Evolutionary conservation across 2,329 filamentous ascomycete species (phyloP).

Genomic region (Alternaria incomplexa): DNA sequence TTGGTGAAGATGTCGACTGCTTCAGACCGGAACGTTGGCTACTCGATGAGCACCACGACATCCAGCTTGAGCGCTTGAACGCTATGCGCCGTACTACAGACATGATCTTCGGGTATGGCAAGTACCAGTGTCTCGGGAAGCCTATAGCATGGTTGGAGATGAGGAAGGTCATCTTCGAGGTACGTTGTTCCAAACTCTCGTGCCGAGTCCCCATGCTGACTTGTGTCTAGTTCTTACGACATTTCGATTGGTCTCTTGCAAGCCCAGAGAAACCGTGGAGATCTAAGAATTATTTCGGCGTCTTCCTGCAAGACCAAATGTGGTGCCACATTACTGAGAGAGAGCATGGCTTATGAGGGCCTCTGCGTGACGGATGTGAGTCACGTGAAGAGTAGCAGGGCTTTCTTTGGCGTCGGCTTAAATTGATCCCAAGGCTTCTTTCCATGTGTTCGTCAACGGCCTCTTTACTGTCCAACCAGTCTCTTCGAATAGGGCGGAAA

Average conservation of each 20-base stretch:
- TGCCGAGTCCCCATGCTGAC: neutral
- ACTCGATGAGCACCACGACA: conserved; percentile 15
- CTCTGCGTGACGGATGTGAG: neutral
- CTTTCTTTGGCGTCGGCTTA: neutral
- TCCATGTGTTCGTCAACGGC: neutral
- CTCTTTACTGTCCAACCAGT: neutral
- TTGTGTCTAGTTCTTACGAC: conserved; percentile 17
- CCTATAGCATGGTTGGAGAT: conserved; percentile 42
- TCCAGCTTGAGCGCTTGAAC: conserved; percentile 6
- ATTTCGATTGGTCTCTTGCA: conserved; percentile 33
- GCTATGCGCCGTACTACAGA: conserved; percentile 36
- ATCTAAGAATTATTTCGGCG: conserved; percentile 22
- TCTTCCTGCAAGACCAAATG: conserved; percentile 29
- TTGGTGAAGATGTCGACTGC: conserved; percentile 48
- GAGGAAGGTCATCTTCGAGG: conserved; percentile 51
- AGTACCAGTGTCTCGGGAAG: conserved; percentile 40
- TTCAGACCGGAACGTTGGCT: conserved; percentile 60
- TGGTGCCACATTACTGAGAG: conserved; percentile 30
- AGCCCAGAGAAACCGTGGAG: conserved; percentile 29
- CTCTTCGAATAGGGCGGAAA: neutral
- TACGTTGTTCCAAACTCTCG: conserved; percentile 12
- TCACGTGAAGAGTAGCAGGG: neutral
- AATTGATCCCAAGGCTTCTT: neutral
- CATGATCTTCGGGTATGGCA: conserved; percentile 42
- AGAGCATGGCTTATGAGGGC: neutral